phyloP scores from a whole-genome alignment of 1,284 basidiomycete genomes.

The Schizophyllum amplum region DNA sequence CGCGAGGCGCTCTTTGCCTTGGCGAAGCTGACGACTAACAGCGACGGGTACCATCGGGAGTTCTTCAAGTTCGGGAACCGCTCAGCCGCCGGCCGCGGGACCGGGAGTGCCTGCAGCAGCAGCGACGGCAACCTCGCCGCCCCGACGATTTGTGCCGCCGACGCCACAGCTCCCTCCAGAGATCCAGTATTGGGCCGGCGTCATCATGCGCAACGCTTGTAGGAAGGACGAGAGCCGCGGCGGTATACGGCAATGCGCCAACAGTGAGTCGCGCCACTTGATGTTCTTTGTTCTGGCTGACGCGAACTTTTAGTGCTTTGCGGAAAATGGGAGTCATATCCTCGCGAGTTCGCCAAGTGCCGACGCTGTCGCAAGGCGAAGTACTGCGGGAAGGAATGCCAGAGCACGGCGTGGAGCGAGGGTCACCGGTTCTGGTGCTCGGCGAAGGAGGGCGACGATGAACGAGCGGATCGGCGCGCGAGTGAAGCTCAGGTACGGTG shows the following conservation, averaged over 20 bases:
- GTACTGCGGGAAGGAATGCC: conserved; percentile 97
- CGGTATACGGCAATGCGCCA: conserved; percentile 96
- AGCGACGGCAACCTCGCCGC: no score
- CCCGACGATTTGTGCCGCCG: conserved; percentile 21
- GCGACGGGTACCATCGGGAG: no score
- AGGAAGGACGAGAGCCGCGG: conserved; percentile 91
- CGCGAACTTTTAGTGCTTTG: conserved; percentile 64
- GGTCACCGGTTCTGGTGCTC: conserved; percentile 91
- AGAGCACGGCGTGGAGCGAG: conserved; percentile 95
- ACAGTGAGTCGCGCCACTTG: conserved; percentile 55
- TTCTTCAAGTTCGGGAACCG: no score
- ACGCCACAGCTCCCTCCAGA: conserved; percentile 76
- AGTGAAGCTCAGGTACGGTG: no score
- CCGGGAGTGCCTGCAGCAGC: no score
- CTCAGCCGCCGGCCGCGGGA: no score
- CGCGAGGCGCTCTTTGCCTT: no score
- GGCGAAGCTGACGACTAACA: no score
- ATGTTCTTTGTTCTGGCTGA: conserved; percentile 5
- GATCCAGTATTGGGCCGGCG: conserved; percentile 98
- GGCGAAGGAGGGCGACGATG: conserved; percentile 66
- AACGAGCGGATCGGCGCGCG: conserved; percentile 11
- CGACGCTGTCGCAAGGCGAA: conserved; percentile 95
- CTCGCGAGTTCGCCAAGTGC: conserved; percentile 97
- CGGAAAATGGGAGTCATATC: conserved; percentile 89
- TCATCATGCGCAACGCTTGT: conserved; percentile 99